Evolutionary conservation across 2,329 filamentous ascomycete genomes (phyloP).

Genomic region (Botrytis tulipae): DNA sequence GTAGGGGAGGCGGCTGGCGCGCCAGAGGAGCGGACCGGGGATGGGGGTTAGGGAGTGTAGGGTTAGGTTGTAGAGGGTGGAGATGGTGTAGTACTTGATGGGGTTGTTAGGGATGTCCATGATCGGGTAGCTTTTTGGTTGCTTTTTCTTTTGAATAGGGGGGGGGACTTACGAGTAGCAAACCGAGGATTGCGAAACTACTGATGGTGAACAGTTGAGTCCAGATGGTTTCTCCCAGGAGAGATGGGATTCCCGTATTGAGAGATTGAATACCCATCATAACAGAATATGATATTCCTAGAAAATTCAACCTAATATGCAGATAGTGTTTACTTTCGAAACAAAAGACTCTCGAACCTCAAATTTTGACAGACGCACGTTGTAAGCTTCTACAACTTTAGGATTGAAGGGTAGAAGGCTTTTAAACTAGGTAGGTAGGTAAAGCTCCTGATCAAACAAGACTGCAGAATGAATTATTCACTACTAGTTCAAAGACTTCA

Average conservation of each 20-base stretch:
- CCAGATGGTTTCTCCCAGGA: not conserved
- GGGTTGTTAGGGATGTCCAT: not conserved
- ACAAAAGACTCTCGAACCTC: no score
- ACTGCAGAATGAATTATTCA: not conserved
- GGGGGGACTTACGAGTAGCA: not conserved
- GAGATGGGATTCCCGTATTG: not conserved
- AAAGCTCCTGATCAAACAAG: no score
- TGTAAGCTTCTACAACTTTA: not conserved
- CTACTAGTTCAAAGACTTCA: no score
- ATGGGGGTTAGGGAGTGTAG: conserved; percentile 32
- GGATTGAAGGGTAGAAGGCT: not conserved
- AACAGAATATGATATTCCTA: no score
- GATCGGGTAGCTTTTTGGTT: no score
- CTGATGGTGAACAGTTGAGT: not conserved
- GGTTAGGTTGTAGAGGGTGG: conserved; percentile 20
- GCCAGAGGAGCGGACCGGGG: conserved; percentile 31
- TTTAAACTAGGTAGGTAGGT: not conserved
- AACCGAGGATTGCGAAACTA: not conserved
- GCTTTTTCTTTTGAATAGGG: no score
- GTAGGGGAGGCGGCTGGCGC: conserved; percentile 24
- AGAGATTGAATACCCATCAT: no score
- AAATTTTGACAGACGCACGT: no score
- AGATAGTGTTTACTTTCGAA: no score
- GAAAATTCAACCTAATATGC: not conserved
- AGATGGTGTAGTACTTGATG: accelerated